A percentile compares a stretch with the other conserved stretches of the same genome.
These are phyloP conservation scores for Keqinozyma sinolaborantium DNA, from an alignment of 1,139 yeast genomes.

Conservation along the genomic window DNA sequence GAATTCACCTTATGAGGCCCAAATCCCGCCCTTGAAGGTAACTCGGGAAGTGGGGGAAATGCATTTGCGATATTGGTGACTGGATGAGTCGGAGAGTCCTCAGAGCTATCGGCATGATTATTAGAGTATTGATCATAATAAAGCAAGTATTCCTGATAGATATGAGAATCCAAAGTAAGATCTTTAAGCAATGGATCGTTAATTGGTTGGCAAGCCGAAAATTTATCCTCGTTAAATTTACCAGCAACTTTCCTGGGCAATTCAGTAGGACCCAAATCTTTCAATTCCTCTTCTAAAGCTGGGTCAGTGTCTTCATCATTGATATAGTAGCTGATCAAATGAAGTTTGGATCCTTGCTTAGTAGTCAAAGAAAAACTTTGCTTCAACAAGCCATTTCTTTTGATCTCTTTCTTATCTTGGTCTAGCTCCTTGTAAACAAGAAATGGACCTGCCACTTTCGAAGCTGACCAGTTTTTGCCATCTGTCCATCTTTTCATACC, in stretches of 20 bases:
- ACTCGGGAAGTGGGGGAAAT: background rate
- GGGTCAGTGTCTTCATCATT: conserved; percentile 5
- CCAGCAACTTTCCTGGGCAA: too few species aligned
- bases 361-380: conserved; percentile 56
- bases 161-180: conserved; percentile 14
- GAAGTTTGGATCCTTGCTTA: conserved; percentile 47
- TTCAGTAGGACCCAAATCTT: background rate
- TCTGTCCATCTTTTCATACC: conserved; percentile 80
- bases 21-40: too few species aligned
- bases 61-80: background rate
- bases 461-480: conserved; percentile 69
- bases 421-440: conserved; percentile 64
- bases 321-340: conserved; percentile 51
- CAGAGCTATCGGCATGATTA: conserved; percentile 1
- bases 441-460: conserved; percentile 64
- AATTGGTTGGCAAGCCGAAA: conserved; percentile 15
- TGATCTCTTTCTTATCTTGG: conserved; percentile 18
- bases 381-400: conserved; percentile 50
- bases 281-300: conserved; percentile 1
- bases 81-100: too few species aligned
- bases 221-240: conserved; percentile 12
- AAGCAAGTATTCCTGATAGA: conserved; percentile 20
- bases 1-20: too few species aligned
- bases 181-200: conserved; percentile 16
- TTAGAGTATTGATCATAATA: conserved; percentile 13